phyloP scores from a whole-genome alignment of 208 protist species.

The Acanthamoeba triangularis region DNA sequence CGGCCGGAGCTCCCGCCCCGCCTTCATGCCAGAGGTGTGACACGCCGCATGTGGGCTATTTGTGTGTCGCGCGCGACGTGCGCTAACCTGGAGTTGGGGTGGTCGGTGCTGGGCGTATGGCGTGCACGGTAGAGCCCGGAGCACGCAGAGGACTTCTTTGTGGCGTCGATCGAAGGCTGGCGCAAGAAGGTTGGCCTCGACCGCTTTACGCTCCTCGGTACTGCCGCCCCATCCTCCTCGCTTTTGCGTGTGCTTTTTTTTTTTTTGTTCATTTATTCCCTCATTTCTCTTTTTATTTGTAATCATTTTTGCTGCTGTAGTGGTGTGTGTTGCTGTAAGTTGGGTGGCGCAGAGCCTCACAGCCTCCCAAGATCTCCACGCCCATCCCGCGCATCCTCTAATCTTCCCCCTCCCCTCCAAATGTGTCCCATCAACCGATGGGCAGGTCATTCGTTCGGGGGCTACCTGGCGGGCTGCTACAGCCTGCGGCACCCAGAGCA shows the following conservation, averaged over 20 bases:
- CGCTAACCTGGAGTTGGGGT: no score
- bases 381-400: no score
- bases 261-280: background rate
- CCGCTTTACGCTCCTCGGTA: slow-evolving; percentile 77
- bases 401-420: background rate
- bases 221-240: no score
- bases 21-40: background rate
- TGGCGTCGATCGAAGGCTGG: slow-evolving; percentile 74
- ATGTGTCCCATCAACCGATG: background rate
- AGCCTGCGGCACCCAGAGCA: slow-evolving; percentile 61
- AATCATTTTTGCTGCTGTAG: no score
- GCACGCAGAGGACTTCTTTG: slow-evolving; percentile 76
- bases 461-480: slow-evolving; percentile 72
- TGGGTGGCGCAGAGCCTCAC: no score
- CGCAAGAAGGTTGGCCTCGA: slow-evolving; percentile 74
- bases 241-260: no score
- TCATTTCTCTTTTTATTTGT: background rate
- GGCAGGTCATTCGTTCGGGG: slow-evolving; percentile 78
- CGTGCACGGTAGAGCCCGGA: slow-evolving; percentile 9
- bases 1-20: slow-evolving; percentile 74
- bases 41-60: no score
- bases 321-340: no score
- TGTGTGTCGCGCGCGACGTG: no score
- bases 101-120: no score
- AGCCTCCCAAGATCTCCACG: no score